Base-by-base conservation (phyloP, 768 basidiomycete species). In the Hydnum rufescens region DNA sequence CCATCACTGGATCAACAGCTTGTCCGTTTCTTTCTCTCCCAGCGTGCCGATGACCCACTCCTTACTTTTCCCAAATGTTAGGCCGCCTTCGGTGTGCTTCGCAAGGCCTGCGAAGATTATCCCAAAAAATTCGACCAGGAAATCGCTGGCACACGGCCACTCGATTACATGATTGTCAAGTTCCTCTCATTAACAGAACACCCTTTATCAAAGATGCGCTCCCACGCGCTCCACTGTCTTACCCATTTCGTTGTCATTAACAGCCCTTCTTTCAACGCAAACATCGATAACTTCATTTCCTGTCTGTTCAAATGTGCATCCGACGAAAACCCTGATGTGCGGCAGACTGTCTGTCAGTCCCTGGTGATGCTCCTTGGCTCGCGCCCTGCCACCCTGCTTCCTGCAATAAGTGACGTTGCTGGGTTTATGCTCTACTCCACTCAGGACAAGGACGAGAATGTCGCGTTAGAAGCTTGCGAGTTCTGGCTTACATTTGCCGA, bases 401-500 rank as follows among this genome's bases (percentile, higher is more conserved):
- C 93, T 0, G 89, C 96, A 64, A 86, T 99, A 75, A 64, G 70
- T 23, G 89, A 88, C 59, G 95, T 99, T 39, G 90, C 93, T 26
- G 89, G 95, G 64, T 99, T 95, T 66, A 97, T 99, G 88, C 74
- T 97, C 34, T 97, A 90, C 68, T 93, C 89, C 26, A 96, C 89
- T 13, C 90, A 92, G 67, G 92, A 96, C 71, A 84, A 85, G 68
- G 89, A 96, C 64, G 92, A 96, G 67, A 82, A 81, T 56, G 93
- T 89, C 51, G 90, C 93, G 2, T 72, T 99, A 48, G 95, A 99
- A 68, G 95, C 95, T 23, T 95, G 92, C 73, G 95, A 99, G 71
- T 99, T 99, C 66, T 99, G 95, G 95, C 72, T 99, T 55, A 95
- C 92, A 1, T 97, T 99, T 62, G 92, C 95, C 16, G 95, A 99